These are phyloP conservation scores for Pholiota microspora DNA, from an alignment of 768 basidiomycete genomes.

Conservation along the genomic window DNA sequence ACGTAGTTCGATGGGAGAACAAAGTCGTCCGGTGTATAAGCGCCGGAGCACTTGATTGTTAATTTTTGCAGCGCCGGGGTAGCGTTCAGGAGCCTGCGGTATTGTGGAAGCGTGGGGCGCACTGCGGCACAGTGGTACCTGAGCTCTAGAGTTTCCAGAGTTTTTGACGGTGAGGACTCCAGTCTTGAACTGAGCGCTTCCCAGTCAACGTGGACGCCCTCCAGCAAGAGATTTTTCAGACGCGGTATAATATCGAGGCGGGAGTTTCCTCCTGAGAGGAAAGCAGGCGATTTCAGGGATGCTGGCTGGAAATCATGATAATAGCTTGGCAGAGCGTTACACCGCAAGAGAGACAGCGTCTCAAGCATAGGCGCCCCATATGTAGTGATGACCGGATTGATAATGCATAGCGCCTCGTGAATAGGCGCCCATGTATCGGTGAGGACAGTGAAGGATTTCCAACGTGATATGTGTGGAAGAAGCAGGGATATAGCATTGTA, in stretches of 20 bases:
- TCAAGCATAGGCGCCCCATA: constrained; percentile 43
- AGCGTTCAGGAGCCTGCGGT: constrained; percentile 40
- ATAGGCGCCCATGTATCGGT: constrained; percentile 61
- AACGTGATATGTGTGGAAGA: constrained; percentile 50
- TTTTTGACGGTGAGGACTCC: constrained; percentile 11
- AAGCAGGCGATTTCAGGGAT: constrained; percentile 32
- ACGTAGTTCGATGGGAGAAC: constrained; percentile 21
- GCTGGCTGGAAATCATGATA: constrained; percentile 41
- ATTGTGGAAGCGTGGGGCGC: constrained; percentile 46
- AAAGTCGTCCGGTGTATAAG: constrained; percentile 25
- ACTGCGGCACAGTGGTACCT: constrained; percentile 52
- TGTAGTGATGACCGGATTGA: constrained; percentile 36
- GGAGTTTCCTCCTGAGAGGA: constrained; percentile 28
- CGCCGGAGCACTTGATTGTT: constrained; percentile 48
- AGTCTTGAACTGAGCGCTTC: constrained; percentile 35
- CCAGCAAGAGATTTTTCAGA: constrained; percentile 46
- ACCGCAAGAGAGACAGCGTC: constrained; percentile 54
- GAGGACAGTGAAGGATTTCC: constrained; percentile 51
- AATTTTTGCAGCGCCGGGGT: constrained; percentile 41
- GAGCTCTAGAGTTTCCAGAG: constrained; percentile 39
- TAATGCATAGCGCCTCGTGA: constrained; percentile 44
- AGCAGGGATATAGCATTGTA: constrained; percentile 41
- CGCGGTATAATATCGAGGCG: constrained; percentile 32
- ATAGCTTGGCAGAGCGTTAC: constrained; percentile 55
- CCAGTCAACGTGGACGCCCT: constrained; percentile 62